Evolutionary conservation across 192 early-diverging fungal species (phyloP).

Genomic region (Piromyces finnis): DNA sequence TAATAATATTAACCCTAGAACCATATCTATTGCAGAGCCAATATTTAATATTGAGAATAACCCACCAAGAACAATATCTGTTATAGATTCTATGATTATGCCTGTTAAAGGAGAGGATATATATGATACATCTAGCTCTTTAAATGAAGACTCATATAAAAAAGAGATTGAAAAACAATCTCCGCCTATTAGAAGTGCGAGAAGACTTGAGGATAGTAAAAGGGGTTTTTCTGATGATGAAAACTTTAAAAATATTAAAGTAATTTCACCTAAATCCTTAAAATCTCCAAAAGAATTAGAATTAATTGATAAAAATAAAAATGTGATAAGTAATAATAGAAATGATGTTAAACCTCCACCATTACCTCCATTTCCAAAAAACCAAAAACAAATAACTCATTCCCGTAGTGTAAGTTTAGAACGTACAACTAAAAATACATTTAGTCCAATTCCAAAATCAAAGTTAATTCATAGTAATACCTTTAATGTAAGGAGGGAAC

Average conservation of each 20-base stretch:
- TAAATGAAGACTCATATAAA: background rate
- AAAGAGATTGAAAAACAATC: background rate
- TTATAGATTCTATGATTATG: background rate
- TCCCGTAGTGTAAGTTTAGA: background rate
- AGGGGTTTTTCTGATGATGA: background rate
- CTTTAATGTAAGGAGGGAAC: background rate
- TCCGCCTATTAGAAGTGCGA: background rate
- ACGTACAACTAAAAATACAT: background rate
- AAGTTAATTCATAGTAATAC: background rate
- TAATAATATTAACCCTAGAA: background rate
- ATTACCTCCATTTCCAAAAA: background rate
- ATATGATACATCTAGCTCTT: background rate
- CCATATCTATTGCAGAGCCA: background rate
- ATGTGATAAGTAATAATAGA: background rate
- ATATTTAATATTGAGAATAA: background rate
- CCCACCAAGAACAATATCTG: background rate
- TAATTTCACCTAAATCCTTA: background rate
- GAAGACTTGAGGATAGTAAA: background rate
- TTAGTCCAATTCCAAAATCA: too few species aligned
- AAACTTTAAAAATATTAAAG: background rate
- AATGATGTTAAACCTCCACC: background rate
- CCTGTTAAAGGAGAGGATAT: background rate
- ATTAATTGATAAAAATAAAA: background rate
- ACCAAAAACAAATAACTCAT: background rate
- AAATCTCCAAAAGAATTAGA: background rate